phyloP scores from a whole-genome alignment of 208 protist species.

The Wallacemonas sp. region DNA sequence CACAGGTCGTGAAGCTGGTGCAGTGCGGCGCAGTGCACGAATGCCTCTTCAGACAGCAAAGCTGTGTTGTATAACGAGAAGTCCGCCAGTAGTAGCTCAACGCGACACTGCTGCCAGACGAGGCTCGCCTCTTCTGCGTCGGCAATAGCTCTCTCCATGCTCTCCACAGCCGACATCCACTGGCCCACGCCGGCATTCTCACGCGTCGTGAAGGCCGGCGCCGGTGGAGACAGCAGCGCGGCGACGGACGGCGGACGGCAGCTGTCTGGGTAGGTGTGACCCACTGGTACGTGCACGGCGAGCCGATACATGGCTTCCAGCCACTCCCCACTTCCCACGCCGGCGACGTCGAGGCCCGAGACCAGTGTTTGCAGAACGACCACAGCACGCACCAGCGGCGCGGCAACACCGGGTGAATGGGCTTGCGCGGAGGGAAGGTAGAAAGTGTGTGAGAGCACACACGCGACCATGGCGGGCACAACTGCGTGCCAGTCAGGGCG shows the following conservation, averaged over 20 bases:
- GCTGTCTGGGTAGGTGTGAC: constrained; percentile 14
- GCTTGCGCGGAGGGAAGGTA: neutral
- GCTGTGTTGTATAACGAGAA: constrained; percentile 35
- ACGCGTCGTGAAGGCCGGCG: neutral
- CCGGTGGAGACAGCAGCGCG: constrained; percentile 20
- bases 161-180: neutral
- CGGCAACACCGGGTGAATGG: neutral
- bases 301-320: constrained; percentile 44
- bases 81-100: constrained; percentile 46
- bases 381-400: neutral
- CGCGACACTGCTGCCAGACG: constrained; percentile 28
- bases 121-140: constrained; percentile 7
- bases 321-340: constrained; percentile 13
- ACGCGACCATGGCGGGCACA: neutral
- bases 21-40: constrained; percentile 42
- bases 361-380: constrained; percentile 1
- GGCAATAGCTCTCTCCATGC: neutral
- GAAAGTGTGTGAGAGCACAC: neutral
- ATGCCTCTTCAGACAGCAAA: constrained; percentile 22
- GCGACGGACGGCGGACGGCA: constrained; percentile 19
- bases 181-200: neutral
- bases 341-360: neutral
- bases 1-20: constrained; percentile 48
- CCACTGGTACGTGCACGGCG: constrained; percentile 21
- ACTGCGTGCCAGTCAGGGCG: neutral